phyloP scores from a whole-genome alignment of 2,329 filamentous ascomycete species.

The Mariannaea elegans region DNA sequence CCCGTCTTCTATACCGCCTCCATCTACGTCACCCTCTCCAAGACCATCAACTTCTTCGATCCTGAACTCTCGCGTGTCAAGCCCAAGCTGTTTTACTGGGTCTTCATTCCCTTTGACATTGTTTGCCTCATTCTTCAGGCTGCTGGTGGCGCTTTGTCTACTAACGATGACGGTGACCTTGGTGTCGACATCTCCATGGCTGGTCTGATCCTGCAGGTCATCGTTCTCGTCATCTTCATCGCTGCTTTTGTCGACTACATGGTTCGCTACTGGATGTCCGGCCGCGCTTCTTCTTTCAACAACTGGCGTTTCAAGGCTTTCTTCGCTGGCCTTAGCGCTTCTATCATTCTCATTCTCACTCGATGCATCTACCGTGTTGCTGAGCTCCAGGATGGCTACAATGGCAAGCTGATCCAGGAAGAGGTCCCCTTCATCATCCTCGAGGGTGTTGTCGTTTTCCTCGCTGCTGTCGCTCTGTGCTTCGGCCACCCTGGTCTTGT shows the following conservation, averaged over 20 bases:
- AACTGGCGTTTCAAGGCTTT: constrained; percentile 53
- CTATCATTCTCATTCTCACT: constrained; percentile 68
- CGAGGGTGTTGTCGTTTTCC: constrained; percentile 55
- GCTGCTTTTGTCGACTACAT: constrained; percentile 60
- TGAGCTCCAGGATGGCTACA: constrained; percentile 72
- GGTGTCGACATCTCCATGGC: constrained; percentile 54
- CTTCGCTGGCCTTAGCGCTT: constrained; percentile 59
- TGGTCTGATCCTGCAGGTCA: constrained; percentile 67
- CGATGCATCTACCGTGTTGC: constrained; percentile 72
- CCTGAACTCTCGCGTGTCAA: constrained; percentile 54
- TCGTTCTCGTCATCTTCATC: constrained; percentile 63
- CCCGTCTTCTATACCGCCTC: constrained; percentile 64
- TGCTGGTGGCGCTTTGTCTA: constrained; percentile 63
- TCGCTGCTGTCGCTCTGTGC: constrained; percentile 49
- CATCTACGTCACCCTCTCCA: constrained; percentile 70
- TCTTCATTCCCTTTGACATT: constrained; percentile 65
- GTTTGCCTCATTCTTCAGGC: constrained; percentile 67
- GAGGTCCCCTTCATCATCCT: constrained; percentile 62
- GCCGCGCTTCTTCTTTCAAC: constrained; percentile 31
- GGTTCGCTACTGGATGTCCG: constrained; percentile 49
- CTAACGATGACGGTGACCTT: constrained; percentile 49
- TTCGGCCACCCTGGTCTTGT: constrained; percentile 54
- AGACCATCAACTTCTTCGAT: constrained; percentile 51
- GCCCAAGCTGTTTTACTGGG: constrained; percentile 54
- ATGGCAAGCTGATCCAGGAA: constrained; percentile 61